Evolutionary conservation across 78 protist species (phyloP).

Genomic region (Diacronema lutheri): DNA sequence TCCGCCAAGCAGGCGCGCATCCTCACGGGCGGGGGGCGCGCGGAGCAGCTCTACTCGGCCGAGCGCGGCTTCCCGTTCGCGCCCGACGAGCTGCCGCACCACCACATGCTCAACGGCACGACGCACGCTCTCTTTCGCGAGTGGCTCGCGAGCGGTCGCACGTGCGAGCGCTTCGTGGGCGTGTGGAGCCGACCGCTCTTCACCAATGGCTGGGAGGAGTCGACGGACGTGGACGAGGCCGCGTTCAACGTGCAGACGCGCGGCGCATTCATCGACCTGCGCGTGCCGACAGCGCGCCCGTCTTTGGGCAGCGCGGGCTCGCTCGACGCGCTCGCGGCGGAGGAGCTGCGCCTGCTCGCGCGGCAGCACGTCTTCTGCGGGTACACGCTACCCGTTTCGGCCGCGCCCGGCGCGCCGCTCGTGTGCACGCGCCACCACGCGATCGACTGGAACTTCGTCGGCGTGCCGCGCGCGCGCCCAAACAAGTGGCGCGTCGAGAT

Average conservation of each 20-base stretch:
- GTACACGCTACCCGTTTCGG: background rate
- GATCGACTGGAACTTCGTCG: slow-evolving; percentile 37
- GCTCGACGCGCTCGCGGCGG: background rate
- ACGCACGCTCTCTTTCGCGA: background rate
- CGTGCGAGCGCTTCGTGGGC: background rate
- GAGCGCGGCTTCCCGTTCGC: background rate
- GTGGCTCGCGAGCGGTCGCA: background rate
- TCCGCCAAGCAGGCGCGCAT: slow-evolving; percentile 15
- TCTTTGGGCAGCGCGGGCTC: background rate
- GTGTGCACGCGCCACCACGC: slow-evolving; percentile 32
- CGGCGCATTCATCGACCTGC: slow-evolving; percentile 21
- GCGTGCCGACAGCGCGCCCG: background rate
- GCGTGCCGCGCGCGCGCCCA: slow-evolving; percentile 22
- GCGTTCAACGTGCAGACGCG: slow-evolving; percentile 28
- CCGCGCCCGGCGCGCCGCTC: background rate
- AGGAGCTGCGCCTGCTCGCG: slow-evolving; percentile 11
- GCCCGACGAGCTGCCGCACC: background rate
- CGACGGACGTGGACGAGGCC: background rate
- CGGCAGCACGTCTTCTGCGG: slow-evolving; percentile 29
- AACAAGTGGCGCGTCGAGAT: background rate
- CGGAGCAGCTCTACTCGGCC: background rate
- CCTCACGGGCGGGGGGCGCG: slow-evolving; percentile 24
- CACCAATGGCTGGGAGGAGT: slow-evolving; percentile 2
- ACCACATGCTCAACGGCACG: background rate
- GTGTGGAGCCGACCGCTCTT: slow-evolving; percentile 30